Evolutionary conservation across 495 filamentous ascomycete genomes (phyloP).

Genomic region (Neurospora sp.): DNA sequence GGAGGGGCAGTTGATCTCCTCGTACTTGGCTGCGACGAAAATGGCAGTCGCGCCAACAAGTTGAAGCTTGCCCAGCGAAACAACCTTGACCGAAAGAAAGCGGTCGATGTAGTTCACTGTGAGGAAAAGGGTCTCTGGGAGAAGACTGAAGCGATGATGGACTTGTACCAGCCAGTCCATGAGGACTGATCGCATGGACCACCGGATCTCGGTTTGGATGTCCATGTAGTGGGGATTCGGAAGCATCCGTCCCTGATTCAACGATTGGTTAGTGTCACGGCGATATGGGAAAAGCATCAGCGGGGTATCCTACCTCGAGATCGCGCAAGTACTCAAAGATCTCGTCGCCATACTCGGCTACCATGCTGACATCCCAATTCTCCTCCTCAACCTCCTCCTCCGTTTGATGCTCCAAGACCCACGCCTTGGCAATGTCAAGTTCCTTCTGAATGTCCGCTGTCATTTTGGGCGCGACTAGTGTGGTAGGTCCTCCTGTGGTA

Average conservation of each 20-base stretch:
- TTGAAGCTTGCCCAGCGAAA: constrained; percentile 90
- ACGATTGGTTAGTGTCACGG: constrained; percentile 11
- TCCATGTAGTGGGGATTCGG: constrained; percentile 95
- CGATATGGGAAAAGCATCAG: neutral
- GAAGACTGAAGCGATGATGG: constrained; percentile 77
- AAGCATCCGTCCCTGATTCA: constrained; percentile 57
- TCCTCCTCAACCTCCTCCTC: constrained; percentile 70
- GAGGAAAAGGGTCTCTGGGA: constrained; percentile 91
- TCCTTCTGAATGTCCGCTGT: constrained; percentile 53
- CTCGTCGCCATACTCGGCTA: constrained; percentile 89
- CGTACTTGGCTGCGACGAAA: constrained; percentile 94
- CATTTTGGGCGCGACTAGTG: constrained; percentile 61
- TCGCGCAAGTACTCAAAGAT: constrained; percentile 86
- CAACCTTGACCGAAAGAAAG: constrained; percentile 88
- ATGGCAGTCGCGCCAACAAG: constrained; percentile 93
- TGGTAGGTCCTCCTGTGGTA: constrained; percentile 60
- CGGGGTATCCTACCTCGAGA: constrained; percentile 61
- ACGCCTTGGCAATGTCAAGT: constrained; percentile 54
- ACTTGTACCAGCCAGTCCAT: constrained; percentile 99
- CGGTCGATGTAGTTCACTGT: constrained; percentile 94
- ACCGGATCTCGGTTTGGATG: constrained; percentile 90
- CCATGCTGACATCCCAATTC: constrained; percentile 92
- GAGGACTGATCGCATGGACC: constrained; percentile 95
- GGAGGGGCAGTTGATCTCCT: constrained; percentile 95
- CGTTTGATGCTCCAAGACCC: constrained; percentile 50